These are phyloP conservation scores for Kuraishia hungarica DNA, from an alignment of 805 yeast genomes.

Conservation along the genomic window DNA sequence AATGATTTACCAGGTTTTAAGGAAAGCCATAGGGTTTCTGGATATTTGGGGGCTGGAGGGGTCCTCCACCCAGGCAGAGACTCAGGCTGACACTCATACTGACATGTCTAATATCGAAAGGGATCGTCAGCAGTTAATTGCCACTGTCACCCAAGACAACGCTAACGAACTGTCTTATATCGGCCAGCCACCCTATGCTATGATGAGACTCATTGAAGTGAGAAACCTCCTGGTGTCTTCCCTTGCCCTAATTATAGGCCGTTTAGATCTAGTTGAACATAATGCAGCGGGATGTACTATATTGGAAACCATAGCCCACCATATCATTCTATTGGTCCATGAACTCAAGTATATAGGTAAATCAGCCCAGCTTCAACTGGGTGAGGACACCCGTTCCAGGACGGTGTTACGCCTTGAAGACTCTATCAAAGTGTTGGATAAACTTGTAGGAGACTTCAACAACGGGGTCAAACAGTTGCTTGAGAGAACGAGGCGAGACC, in stretches of 20 bases:
- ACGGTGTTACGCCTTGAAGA: constrained; percentile 23
- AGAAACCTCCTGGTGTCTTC: constrained; percentile 51
- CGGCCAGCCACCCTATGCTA: constrained; percentile 49
- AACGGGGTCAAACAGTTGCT: constrained; percentile 57
- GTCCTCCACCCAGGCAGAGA: too few relatives aligned
- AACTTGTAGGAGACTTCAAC: constrained; percentile 57
- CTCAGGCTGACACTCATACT: too few relatives aligned
- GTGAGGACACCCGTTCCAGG: constrained; percentile 4
- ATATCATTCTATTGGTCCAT: constrained; percentile 52
- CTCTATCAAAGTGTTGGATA: constrained; percentile 47
- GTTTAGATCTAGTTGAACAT: constrained; percentile 70
- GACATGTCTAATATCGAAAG: too few relatives aligned
- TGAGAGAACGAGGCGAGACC: constrained; percentile 14
- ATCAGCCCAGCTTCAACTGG: constrained; percentile 11
- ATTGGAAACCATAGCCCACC: constrained; percentile 59
- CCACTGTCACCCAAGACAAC: too few relatives aligned
- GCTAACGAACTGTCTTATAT: too few relatives aligned
- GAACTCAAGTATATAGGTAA: constrained; percentile 34
- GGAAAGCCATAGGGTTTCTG: constrained; percentile 55
- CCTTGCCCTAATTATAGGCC: constrained; percentile 61
- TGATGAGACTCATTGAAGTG: constrained; percentile 55
- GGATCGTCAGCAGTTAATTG: too few relatives aligned
- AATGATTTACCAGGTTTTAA: constrained; percentile 58
- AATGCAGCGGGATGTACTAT: constrained; percentile 63
- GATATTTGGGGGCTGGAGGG: constrained; percentile 71